Evolutionary conservation across 2,329 filamentous ascomycete species (phyloP), one percentile per base, ranked within the genome.

Genomic region (Calonectria hongkongensis): DNA sequence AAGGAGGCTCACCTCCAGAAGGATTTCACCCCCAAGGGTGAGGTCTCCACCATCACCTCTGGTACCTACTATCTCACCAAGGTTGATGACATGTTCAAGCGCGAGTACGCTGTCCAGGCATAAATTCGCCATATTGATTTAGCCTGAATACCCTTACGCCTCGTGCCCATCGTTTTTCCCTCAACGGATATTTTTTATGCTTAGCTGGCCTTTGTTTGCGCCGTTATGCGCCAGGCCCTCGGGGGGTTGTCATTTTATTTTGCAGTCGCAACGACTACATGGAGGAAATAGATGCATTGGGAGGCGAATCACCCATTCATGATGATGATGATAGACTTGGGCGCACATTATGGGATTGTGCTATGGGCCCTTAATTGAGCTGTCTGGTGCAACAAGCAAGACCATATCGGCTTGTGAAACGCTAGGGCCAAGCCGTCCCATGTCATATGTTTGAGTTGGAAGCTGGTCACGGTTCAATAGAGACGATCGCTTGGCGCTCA

Each of bases 81-180:
- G 83, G 90, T 97, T 60, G 94, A 97, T 81, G 94, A 95, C 79
- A 95, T 95, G 94, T 97, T 94, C 92, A 92, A 94, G 87, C 91
- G 94, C 81, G 90, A 90, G 83, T 97, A 97, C 86, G 86, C 89
- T 70, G 83, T 96, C 87, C 94, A 96, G 90, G 92, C 89, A 84
- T 96, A 90, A 82, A 78, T 7, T 63, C 30, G 50, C 56, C 15
- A 25, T 54, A 33, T 39, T 45, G 27, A 13, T 39, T 39, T 15
- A 63, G 71, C 63, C 47, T 73, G 66, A 74, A 66, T 65, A 72
- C 45, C 50, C 63, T 78, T 78, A 48, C 73, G 69, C 69, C 73
- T 73, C 73, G 74, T 68, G 63, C 64, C 39, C 70, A 72, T 73
- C 47, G 25, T 45, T 43, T 60, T 45, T 60, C 43, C 43, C 43